phyloP scores from a whole-genome alignment of 1,284 basidiomycete genomes.

The Cronartium quercuum region DNA sequence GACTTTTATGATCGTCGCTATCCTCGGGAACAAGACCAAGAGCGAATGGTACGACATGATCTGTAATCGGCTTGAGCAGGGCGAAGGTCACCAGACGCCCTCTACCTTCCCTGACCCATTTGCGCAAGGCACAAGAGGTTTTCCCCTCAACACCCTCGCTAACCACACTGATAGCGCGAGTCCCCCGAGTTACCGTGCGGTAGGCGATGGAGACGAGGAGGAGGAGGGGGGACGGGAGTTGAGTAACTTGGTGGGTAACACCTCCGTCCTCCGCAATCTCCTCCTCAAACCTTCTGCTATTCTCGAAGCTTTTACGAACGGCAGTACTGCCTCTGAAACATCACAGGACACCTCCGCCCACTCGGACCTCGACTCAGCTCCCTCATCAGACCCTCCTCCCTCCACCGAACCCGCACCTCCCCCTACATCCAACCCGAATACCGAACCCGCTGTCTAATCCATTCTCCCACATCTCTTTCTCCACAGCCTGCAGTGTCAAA shows the following conservation, averaged over 20 bases:
- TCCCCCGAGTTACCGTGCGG: conserved; percentile 11
- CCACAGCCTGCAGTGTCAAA: too few relatives aligned
- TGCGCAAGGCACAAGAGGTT: background rate
- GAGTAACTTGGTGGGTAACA: background rate
- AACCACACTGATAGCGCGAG: background rate
- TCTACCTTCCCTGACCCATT: conserved; percentile 61
- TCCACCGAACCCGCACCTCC: background rate
- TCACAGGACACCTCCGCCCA: background rate
- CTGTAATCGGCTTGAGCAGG: conserved; percentile 69
- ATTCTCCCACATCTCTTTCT: too few relatives aligned
- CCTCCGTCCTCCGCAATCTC: background rate
- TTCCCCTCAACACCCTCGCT: background rate
- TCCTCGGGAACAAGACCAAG: conserved; percentile 77
- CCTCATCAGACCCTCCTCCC: background rate
- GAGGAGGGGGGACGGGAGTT: background rate
- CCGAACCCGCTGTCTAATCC: too few relatives aligned
- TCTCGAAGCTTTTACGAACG: background rate
- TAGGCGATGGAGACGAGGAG: background rate
- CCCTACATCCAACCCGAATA: background rate
- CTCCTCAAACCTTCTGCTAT: background rate
- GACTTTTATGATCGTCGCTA: conserved; percentile 86
- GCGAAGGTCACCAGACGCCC: conserved; percentile 68
- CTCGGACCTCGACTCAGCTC: background rate
- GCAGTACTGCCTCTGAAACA: background rate
- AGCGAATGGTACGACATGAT: conserved; percentile 94